A percentile compares a stretch with the other conserved stretches of the same genome.
phyloP scores from a whole-genome alignment of 2,329 filamentous ascomycete species.

The Aspergillus sp. region DNA sequence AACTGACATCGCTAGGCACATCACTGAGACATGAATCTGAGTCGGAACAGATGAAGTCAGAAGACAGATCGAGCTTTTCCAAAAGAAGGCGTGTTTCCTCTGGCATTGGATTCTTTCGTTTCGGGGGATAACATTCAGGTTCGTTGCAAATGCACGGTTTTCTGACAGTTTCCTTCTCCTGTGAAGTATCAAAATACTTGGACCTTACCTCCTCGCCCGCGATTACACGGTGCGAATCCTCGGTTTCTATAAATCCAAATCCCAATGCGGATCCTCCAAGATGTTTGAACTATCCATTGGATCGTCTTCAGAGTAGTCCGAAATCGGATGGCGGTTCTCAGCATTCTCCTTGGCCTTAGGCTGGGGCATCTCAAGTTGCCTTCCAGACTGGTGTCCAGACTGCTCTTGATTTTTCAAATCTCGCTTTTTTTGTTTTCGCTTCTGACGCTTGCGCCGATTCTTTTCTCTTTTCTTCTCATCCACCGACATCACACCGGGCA shows the following conservation, averaged over 20 bases:
- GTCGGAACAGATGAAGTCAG: conserved; percentile 24
- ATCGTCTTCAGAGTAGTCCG: background rate
- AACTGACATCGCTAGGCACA: conserved; percentile 24
- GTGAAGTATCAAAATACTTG: conserved; percentile 22
- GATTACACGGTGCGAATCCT: conserved; percentile 33
- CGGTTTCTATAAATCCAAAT: conserved; percentile 31
- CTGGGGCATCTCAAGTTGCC: background rate
- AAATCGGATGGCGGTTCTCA: background rate
- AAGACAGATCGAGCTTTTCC: conserved; percentile 7
- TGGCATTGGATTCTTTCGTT: conserved; percentile 5
- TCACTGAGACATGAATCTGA: conserved; percentile 32
- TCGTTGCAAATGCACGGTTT: background rate
- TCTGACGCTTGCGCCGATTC: background rate
- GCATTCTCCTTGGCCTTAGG: background rate
- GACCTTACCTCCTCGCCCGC: conserved; percentile 35
- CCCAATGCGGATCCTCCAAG: conserved; percentile 9
- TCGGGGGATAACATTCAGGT: background rate
- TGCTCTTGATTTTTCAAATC: background rate
- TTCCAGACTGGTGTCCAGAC: background rate
- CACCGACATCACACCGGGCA: background rate
- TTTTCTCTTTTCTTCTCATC: background rate
- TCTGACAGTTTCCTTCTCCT: background rate
- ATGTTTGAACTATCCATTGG: background rate
- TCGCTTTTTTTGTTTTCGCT: background rate
- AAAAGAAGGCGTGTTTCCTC: conserved; percentile 10